Base-by-base conservation (phyloP, 1,284 basidiomycete species). In the Phylloboletellus chloephorus region DNA sequence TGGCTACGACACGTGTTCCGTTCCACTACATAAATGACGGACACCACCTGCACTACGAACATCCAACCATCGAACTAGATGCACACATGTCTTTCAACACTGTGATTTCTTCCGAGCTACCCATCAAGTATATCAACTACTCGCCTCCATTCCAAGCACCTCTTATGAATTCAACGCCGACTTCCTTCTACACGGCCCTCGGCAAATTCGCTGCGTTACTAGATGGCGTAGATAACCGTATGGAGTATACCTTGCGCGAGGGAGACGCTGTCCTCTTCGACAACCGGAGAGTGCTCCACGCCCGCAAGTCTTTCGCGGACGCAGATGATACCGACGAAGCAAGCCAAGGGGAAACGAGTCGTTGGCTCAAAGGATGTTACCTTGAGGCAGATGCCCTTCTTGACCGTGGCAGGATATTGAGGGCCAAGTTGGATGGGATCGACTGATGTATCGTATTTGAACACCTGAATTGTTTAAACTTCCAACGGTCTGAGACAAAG, bases 81-180 rank as follows among this genome's bases (percentile, higher is more conserved):
- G 58, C 33, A 34, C 50, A 44, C 43, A 44, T 42, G 17, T 44
- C 46, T 15, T 39, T 44, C 20, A 29, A 31, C 40, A 40, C 26
- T 44, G 47, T 31, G 46, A 41, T 26, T 13, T 45, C 38, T 10
- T 36, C 32, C 1, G 54, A 39, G 40, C 46, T 41, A 13, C 38
- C 56, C 2, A 72, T 89, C 48, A 65, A 66, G 30, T 77, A 81
- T 46, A 75, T 98, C 58, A 96, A 94, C 65, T 98, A 96, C 66
- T 87, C 88, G 4, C 95, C 95, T 0, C 95, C 94, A 0, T 98
- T 98, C 74, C 93, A 97, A 67, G 90, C 86, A 0, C 88, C 88
- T 0, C 67, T 88, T 2, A 59, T 71, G 31, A 46, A 39, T 4
- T 58, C 65, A 7, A 79, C 79, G 0, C 74, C 78, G 0, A 47